These are phyloP conservation scores for Mycena floridula DNA, from an alignment of 768 basidiomycete genomes.

Conservation along the genomic window DNA sequence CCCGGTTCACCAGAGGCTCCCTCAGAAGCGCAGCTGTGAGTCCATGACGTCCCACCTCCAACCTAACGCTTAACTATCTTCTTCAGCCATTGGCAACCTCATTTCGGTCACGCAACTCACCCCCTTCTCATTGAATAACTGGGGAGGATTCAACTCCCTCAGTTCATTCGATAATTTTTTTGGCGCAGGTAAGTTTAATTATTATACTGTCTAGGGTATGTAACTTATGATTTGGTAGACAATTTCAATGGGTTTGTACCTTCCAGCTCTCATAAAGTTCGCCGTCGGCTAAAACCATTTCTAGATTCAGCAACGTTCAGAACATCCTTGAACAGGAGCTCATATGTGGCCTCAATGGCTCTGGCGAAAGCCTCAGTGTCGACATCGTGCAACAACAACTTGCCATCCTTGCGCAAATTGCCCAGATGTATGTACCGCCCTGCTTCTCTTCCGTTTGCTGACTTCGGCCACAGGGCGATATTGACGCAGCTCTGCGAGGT, in stretches of 20 bases:
- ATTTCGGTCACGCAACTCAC: background rate
- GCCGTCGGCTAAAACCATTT: no score
- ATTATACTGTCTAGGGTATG: no score
- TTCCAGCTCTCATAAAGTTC: no score
- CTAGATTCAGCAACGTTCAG: slow-evolving; percentile 27
- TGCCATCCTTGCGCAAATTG: slow-evolving; percentile 37
- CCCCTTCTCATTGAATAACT: slow-evolving; percentile 22
- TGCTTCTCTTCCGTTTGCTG: background rate
- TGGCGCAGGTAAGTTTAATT: slow-evolving; percentile 38
- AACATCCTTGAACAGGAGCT: slow-evolving; percentile 27
- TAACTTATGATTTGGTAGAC: no score
- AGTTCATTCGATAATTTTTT: slow-evolving; percentile 40
- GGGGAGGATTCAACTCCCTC: slow-evolving; percentile 30
- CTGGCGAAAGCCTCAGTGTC: slow-evolving; percentile 14
- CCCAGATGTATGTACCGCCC: slow-evolving; percentile 16
- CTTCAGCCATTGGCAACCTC: background rate
- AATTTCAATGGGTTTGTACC: no score
- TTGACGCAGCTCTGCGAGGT: slow-evolving; percentile 44
- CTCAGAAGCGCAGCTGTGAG: background rate
- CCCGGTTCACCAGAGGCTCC: background rate
- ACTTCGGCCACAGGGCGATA: slow-evolving; percentile 28
- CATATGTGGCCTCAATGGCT: slow-evolving; percentile 34
- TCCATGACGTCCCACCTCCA: background rate
- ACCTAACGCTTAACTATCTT: background rate
- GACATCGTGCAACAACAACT: slow-evolving; percentile 41